A percentile compares a stretch with the other conserved stretches of the same genome.
phyloP scores from a whole-genome alignment of 1,284 basidiomycete species.

The Anthracocystis panici-leucophaei region DNA sequence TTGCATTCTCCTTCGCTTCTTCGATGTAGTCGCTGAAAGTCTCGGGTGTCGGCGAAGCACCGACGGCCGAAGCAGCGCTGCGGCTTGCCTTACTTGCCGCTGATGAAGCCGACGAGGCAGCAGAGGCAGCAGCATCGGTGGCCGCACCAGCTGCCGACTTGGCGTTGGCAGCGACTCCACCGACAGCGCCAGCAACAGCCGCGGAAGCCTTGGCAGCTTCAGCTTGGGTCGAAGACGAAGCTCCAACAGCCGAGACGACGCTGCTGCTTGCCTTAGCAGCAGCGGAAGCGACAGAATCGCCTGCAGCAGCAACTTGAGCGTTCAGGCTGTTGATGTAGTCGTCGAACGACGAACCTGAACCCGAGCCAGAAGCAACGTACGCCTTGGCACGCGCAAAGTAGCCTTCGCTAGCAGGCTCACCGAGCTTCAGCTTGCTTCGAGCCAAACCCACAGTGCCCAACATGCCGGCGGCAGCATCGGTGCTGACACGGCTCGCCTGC shows the following conservation, averaged over 20 bases:
- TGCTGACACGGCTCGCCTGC: conserved; percentile 47
- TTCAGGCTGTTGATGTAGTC: conserved; percentile 33
- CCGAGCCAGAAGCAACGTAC: conserved; percentile 26
- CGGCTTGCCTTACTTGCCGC: conserved; percentile 14
- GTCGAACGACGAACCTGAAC: conserved; percentile 42
- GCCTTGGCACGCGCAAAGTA: conserved; percentile 48
- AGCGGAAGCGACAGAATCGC: conserved; percentile 21
- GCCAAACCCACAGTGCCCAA: conserved; percentile 46
- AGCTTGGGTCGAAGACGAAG: conserved; percentile 12
- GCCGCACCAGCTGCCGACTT: conserved; percentile 19
- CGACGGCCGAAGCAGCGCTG: conserved; percentile 32
- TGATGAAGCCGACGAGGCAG: conserved; percentile 23
- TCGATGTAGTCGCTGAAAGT: conserved; percentile 33
- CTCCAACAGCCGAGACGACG: conserved; percentile 27
- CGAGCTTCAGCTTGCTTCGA: conserved; percentile 42
- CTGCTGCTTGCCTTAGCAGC: conserved; percentile 31
- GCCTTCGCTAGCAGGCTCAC: conserved; percentile 22
- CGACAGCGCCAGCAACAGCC: conserved; percentile 13
- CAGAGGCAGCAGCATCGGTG: conserved; percentile 16
- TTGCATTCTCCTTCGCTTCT: conserved; percentile 3
- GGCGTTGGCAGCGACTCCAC: conserved; percentile 19
- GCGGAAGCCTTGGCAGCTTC: conserved; percentile 18
- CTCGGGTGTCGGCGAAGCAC: conserved; percentile 38
- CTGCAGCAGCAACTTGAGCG: conserved; percentile 16
- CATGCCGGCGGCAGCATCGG: conserved; percentile 52